phyloP scores from a whole-genome alignment of 2,329 filamentous ascomycete genomes.

The Exophiala mesophila region DNA sequence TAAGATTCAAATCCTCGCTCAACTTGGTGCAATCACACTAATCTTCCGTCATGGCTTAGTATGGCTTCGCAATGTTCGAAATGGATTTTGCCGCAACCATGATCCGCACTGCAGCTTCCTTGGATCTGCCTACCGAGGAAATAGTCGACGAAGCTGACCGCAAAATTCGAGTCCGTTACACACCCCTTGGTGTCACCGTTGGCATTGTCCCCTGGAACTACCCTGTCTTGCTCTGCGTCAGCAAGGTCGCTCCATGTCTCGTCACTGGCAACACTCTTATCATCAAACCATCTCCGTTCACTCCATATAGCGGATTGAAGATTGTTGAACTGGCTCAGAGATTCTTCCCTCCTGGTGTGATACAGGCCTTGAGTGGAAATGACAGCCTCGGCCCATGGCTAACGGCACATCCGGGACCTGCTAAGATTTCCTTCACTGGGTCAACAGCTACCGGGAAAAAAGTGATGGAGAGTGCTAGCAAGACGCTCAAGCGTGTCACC shows the following conservation, averaged over 20 bases:
- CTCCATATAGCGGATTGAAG: slow-evolving; percentile 53
- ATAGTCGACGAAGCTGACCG: slow-evolving; percentile 21
- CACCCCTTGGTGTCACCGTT: slow-evolving; percentile 39
- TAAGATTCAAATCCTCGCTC: slow-evolving; percentile 11
- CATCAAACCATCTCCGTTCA: slow-evolving; percentile 55
- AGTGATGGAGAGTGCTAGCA: slow-evolving; percentile 51
- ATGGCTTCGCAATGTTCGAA: slow-evolving; percentile 17
- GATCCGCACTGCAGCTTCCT: slow-evolving; percentile 10
- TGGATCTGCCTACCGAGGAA: slow-evolving; percentile 15
- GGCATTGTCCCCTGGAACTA: slow-evolving; percentile 60
- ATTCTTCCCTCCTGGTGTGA: slow-evolving; percentile 57
- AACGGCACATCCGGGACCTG: slow-evolving; percentile 53
- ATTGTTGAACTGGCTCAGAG: slow-evolving; percentile 52
- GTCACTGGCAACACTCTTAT: slow-evolving; percentile 53
- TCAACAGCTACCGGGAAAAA: slow-evolving; percentile 56
- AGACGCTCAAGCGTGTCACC: slow-evolving; percentile 57
- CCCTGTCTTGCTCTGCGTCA: slow-evolving; percentile 37
- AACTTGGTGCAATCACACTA: too few relatives aligned
- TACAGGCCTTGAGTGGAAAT: slow-evolving; percentile 56
- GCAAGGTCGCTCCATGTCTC: slow-evolving; percentile 48
- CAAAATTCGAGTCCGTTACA: slow-evolving; percentile 34
- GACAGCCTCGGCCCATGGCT: slow-evolving; percentile 56
- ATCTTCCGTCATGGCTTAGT: too few relatives aligned
- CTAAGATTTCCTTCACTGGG: slow-evolving; percentile 61
- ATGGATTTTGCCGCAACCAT: slow-evolving; percentile 11